Evolutionary conservation across 1,284 basidiomycete species (phyloP).

Genomic region (Taiwanofungus camphoratus): DNA sequence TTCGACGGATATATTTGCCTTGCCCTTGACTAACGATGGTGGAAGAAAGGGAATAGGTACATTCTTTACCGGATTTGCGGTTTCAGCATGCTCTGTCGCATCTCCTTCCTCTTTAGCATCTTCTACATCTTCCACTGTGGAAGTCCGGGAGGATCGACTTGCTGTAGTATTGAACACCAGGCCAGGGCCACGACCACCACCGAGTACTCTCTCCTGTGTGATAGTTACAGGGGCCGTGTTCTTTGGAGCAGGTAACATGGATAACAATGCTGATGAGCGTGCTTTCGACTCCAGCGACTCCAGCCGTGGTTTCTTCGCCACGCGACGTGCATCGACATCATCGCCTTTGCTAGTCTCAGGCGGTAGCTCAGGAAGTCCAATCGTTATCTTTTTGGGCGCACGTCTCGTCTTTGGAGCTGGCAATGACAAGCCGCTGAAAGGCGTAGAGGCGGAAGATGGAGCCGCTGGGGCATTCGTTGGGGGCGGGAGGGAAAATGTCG

Average conservation of each 20-base stretch:
- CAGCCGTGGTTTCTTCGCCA: conserved; percentile 54
- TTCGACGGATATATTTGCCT: conserved; percentile 56
- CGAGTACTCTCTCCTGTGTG: conserved; percentile 51
- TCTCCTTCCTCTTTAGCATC: conserved; percentile 19
- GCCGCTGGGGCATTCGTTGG: conserved; percentile 18
- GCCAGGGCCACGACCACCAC: conserved; percentile 54
- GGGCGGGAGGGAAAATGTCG: conserved; percentile 33
- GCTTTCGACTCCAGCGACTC: conserved; percentile 43
- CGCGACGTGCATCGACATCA: conserved; percentile 37
- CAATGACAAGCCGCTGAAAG: conserved; percentile 23
- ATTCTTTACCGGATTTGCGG: conserved; percentile 14
- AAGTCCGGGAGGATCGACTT: conserved; percentile 8
- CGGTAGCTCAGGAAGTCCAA: conserved; percentile 54
- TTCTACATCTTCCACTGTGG: conserved; percentile 22
- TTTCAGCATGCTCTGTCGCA: not conserved
- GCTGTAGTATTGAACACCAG: conserved; percentile 46
- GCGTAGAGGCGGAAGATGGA: conserved; percentile 27
- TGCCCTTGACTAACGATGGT: conserved; percentile 51
- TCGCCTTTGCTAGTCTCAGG: conserved; percentile 37
- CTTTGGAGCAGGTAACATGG: conserved; percentile 74
- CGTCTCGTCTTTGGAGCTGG: conserved; percentile 33
- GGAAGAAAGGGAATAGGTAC: conserved; percentile 48
- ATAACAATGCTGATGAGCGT: conserved; percentile 59
- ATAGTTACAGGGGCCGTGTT: conserved; percentile 41
- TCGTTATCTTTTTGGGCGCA: conserved; percentile 63